Evolutionary conservation across 148 eudicot genomes (phyloP).

Genomic region (Gaultheria prostrata): DNA sequence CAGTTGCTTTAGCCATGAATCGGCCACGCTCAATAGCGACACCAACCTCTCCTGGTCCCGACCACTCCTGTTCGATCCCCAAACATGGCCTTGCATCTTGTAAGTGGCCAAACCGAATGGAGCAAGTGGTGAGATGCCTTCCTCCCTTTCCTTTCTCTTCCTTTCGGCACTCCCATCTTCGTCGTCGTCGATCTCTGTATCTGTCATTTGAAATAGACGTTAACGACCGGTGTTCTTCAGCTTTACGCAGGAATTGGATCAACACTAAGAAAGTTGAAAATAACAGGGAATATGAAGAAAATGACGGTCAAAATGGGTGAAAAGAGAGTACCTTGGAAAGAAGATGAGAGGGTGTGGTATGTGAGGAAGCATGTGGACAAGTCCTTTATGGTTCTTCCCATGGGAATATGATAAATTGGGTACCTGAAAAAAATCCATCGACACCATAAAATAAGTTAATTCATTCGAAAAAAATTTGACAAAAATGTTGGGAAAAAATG

Average conservation of each 20-base stretch:
- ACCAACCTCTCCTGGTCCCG: constrained; percentile 68
- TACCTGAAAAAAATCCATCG: constrained; percentile 52
- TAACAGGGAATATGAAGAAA: background rate
- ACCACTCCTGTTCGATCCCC: constrained; percentile 60
- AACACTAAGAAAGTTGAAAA: constrained; percentile 7
- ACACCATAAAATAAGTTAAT: background rate
- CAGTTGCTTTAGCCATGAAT: constrained; percentile 94
- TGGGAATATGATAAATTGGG: constrained; percentile 93
- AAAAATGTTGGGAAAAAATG: background rate
- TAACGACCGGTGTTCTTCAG: background rate
- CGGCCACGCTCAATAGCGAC: constrained; percentile 78
- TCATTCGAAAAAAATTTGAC: background rate
- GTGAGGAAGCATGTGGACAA: constrained; percentile 79
- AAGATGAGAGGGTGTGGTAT: constrained; percentile 91
- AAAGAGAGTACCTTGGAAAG: constrained; percentile 68
- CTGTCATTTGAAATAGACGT: constrained; percentile 32
- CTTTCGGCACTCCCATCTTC: constrained; percentile 32
- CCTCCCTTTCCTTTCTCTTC: constrained; percentile 69
- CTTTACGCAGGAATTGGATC: background rate
- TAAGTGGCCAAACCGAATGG: constrained; percentile 89
- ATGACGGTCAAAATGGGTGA: background rate
- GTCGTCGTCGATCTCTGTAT: constrained; percentile 68
- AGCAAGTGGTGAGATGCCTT: constrained; percentile 67
- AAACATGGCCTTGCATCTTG: constrained; percentile 84
- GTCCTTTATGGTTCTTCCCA: constrained; percentile 79